Conservation (phyloP, 805 yeast species). For the Saccharomycopsis amapae region DNA sequence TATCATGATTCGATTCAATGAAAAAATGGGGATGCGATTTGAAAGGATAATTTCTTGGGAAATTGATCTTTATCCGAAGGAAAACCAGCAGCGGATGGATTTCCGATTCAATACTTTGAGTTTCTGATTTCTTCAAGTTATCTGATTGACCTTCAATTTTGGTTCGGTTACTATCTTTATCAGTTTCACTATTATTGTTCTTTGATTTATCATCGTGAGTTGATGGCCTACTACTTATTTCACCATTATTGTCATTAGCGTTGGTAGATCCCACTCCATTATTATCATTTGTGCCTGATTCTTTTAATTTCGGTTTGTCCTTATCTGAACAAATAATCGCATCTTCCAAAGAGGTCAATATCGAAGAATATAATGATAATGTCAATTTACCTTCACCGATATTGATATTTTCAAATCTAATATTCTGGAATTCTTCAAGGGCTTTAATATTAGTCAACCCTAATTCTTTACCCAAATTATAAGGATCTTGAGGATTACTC, state of each 20-base stretch:
- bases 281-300: neutral
- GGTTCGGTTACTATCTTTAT: neutral
- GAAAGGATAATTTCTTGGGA: slow-evolving; percentile 70
- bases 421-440: slow-evolving; percentile 45
- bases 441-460: slow-evolving; percentile 82
- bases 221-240: no score
- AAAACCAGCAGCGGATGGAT: slow-evolving; percentile 40
- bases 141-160: neutral
- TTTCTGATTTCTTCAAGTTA: neutral
- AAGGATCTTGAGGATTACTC: slow-evolving; percentile 34
- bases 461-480: slow-evolving; percentile 86
- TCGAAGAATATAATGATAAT: slow-evolving; percentile 75
- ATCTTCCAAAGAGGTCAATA: slow-evolving; percentile 34
- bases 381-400: slow-evolving; percentile 78
- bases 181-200: neutral
- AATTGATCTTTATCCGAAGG: slow-evolving; percentile 58
- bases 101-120: neutral
- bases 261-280: neutral
- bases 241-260: neutral
- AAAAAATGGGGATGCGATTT: slow-evolving; percentile 44
- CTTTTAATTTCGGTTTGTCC: slow-evolving; percentile 8
- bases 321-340: slow-evolving; percentile 7
- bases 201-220: neutral
- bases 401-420: slow-evolving; percentile 78
- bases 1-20: slow-evolving; percentile 75